Conservation (phyloP, 2,329 filamentous ascomycete species). For the Aspergillus phoenicis region DNA sequence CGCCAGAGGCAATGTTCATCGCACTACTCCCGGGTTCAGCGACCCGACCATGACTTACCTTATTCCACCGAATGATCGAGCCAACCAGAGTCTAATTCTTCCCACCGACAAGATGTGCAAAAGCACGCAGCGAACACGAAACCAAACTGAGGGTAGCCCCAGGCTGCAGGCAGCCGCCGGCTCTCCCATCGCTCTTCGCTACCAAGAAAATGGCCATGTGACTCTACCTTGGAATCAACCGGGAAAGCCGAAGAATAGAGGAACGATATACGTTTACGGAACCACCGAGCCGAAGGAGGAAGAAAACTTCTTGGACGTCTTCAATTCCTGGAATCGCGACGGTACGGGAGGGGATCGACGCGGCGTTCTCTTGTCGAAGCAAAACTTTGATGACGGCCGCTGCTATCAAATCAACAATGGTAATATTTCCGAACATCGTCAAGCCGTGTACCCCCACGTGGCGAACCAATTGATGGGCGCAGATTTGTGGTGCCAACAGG, state of each 20-base stretch:
- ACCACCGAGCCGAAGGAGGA: constrained; percentile 61
- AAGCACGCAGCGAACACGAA: constrained; percentile 61
- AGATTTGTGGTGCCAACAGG: constrained; percentile 77
- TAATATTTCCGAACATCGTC: constrained; percentile 62
- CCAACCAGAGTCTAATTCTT: constrained; percentile 52
- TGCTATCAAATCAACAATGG: constrained; percentile 78
- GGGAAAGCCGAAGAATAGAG: constrained; percentile 66
- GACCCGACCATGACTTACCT: constrained; percentile 65
- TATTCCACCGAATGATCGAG: constrained; percentile 58
- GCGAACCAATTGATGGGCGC: constrained; percentile 56
- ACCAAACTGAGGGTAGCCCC: constrained; percentile 62
- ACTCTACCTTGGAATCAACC: constrained; percentile 59
- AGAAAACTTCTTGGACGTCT: constrained; percentile 65
- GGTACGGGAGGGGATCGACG: constrained; percentile 79
- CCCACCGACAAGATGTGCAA: constrained; percentile 64
- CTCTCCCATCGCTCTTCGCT: constrained; percentile 67
- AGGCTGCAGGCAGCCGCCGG: constrained; percentile 63
- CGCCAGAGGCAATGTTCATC: constrained; percentile 68
- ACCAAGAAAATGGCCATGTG: constrained; percentile 77
- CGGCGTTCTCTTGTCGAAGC: constrained; percentile 73
- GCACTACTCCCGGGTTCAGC: constrained; percentile 58
- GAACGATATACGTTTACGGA: constrained; percentile 75
- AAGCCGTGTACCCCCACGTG: constrained; percentile 55
- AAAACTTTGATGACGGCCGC: constrained; percentile 85
- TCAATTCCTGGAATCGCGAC: constrained; percentile 75